Percentiles rank a stretch among this genome's conserved stretches.
These are phyloP conservation scores for Myotisia sp. DNA, from an alignment of 2,329 filamentous ascomycete species.

Conservation along the genomic window DNA sequence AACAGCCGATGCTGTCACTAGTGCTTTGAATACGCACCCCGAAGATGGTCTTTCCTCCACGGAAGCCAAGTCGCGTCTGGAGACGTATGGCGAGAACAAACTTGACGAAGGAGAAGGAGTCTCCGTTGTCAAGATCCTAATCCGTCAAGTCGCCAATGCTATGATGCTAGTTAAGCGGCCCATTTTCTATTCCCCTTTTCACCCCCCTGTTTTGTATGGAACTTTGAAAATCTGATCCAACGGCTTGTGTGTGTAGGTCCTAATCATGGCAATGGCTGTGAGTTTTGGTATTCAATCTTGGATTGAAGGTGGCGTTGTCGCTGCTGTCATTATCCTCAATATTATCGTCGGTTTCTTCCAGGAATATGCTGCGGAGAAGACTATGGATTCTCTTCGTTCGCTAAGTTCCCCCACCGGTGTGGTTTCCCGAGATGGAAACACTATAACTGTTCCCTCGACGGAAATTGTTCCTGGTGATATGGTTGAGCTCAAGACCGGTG, in stretches of 20 bases:
- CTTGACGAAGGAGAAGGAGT: slow-evolving; percentile 54
- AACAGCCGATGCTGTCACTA: slow-evolving; percentile 35
- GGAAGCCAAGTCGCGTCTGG: slow-evolving; percentile 42
- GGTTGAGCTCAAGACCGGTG: slow-evolving; percentile 37
- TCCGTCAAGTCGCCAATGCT: slow-evolving; percentile 52
- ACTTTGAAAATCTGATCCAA: slow-evolving; percentile 16
- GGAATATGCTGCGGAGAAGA: slow-evolving; percentile 41
- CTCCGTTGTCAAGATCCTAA: slow-evolving; percentile 53
- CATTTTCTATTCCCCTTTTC: slow-evolving; percentile 11
- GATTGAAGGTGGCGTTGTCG: slow-evolving; percentile 47
- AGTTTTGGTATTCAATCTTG: slow-evolving; percentile 45
- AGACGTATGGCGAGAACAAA: slow-evolving; percentile 46
- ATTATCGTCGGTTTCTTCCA: slow-evolving; percentile 45
- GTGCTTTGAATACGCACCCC: slow-evolving; percentile 40
- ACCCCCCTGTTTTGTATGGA: slow-evolving; percentile 4
- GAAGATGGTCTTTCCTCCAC: slow-evolving; percentile 41
- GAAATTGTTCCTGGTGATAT: slow-evolving; percentile 47
- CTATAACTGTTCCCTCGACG: slow-evolving; percentile 37
- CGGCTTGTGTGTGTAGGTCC: slow-evolving; percentile 22
- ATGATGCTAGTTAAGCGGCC: slow-evolving; percentile 44
- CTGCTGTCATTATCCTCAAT: slow-evolving; percentile 44
- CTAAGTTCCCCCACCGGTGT: slow-evolving; percentile 38
- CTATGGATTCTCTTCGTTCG: slow-evolving; percentile 39
- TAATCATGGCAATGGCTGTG: slow-evolving; percentile 45
- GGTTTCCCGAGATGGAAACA: slow-evolving; percentile 38